Percentiles rank a stretch among this genome's conserved stretches.
These are phyloP conservation scores for Mixia osmundae DNA, from an alignment of 1,284 basidiomycete species.

Conservation along the genomic window DNA sequence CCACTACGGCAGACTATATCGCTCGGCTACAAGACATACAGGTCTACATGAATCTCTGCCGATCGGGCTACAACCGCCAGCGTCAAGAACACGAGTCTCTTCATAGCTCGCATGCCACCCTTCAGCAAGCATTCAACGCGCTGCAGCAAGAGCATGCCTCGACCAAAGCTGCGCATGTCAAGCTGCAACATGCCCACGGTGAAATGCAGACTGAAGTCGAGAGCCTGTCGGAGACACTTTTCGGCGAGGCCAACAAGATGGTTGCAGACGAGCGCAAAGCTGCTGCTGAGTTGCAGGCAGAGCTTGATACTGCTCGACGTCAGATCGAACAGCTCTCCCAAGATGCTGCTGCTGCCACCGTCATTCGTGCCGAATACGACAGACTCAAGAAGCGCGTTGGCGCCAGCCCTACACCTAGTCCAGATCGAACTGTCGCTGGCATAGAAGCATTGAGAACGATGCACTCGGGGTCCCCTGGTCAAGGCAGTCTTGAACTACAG, in stretches of 20 bases:
- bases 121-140: constrained; percentile 5
- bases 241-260: constrained; percentile 18
- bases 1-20: too few relatives aligned
- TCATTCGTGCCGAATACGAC: too few relatives aligned
- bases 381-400: too few relatives aligned
- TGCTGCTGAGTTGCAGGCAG: constrained; percentile 9
- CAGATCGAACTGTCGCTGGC: too few relatives aligned
- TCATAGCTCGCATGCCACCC: background rate
- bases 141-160: constrained; percentile 10
- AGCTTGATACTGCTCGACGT: too few relatives aligned
- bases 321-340: too few relatives aligned
- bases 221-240: constrained; percentile 16
- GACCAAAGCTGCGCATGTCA: constrained; percentile 4
- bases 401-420: too few relatives aligned
- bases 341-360: too few relatives aligned
- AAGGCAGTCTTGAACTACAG: too few relatives aligned
- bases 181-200: constrained; percentile 14
- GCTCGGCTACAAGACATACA: background rate
- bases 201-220: constrained; percentile 17
- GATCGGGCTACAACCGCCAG: background rate
- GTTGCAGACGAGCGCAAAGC: constrained; percentile 14
- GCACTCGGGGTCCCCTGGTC: too few relatives aligned
- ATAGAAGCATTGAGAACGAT: too few relatives aligned
- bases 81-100: background rate
- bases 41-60: background rate